These are phyloP conservation scores for Austroboletus niveus DNA, from an alignment of 1,284 basidiomycete genomes.

Conservation along the genomic window DNA sequence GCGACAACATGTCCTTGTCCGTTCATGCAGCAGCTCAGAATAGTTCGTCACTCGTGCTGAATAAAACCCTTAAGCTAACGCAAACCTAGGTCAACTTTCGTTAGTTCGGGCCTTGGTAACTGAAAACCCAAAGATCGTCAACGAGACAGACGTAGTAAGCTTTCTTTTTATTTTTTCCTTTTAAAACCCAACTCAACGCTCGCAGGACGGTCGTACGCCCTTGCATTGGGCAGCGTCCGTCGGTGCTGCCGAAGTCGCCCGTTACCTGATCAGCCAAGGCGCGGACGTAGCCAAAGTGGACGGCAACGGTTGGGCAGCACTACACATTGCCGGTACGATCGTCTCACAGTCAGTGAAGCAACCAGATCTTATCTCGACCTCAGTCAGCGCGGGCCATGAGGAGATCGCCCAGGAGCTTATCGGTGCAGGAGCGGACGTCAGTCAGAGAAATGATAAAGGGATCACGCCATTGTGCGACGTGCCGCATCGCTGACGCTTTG, in stretches of 20 bases:
- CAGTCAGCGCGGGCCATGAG: conserved; percentile 81
- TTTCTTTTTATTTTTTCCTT: not conserved
- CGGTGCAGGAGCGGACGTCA: conserved; percentile 82
- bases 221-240: conserved; percentile 88
- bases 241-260: conserved; percentile 66
- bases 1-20: conserved; percentile 19
- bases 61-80: not conserved
- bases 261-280: conserved; percentile 72
- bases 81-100: conserved; percentile 65
- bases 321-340: conserved; percentile 80
- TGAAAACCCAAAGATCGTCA: conserved; percentile 66
- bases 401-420: conserved; percentile 79
- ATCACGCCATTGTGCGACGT: conserved; percentile 77
- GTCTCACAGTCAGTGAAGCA: not conserved
- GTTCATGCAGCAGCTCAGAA: conserved; percentile 69
- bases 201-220: conserved; percentile 83
- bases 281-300: conserved; percentile 75
- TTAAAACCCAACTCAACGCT: conserved; percentile 1
- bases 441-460: conserved; percentile 82
- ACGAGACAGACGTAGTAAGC: conserved; percentile 68
- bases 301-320: conserved; percentile 78
- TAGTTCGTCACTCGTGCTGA: conserved; percentile 36
- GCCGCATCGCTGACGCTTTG: conserved; percentile 1
- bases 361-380: not conserved
- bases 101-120: conserved; percentile 68